Base-by-base conservation (phyloP, 1,284 basidiomycete species). In the Hypsizygus ulmarius region DNA sequence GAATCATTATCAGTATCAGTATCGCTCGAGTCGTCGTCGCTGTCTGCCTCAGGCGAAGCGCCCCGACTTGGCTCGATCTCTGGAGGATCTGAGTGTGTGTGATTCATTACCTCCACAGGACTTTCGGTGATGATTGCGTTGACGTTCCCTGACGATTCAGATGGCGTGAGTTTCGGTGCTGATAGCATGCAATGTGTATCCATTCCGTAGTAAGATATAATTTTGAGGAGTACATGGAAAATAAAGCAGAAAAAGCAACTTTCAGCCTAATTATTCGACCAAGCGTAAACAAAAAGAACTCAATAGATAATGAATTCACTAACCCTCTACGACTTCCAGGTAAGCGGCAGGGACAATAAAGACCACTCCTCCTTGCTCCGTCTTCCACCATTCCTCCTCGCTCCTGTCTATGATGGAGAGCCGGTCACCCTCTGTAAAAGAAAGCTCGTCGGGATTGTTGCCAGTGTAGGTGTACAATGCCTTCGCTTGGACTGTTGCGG, bases 301-400 rank as follows among this genome's bases (percentile, higher is more conserved):
- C 70, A 77, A 75, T 72, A 70, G 64, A 66, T 64, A 68, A 63
- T 59, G 56, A 64, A 64, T 62, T 54, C 67, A 93, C 90, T 93
- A 85, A 93, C 91, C 90, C 79, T 87, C 83, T 59, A 75, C 73
- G 59, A 87, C 66, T 67, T 95, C 89, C 64, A 97, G 67, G 64
- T 96, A 97, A 14, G 85, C 82, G 34, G 92, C 90, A 39, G 94
- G 94, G 3, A 94, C 91, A 60, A 94, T 84, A 70, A 89, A 89
- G 50, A 95, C 82, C 51, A 84, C 69, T 29, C 93, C 93, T 47
- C 79, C 80, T 63, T 81, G 79, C 69, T 95, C 93, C 29, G 86
- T 87, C 72, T 94, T 96, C 90, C 90, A 97, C 94, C 94, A 97
- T 62, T 92, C 90, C 42, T 73, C 73, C 57, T 95, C 93, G 49